Percentiles rank a stretch among this genome's conserved stretches.
These are phyloP conservation scores for Pachysandra terminalis DNA, from an alignment of 164 flowering plant species.

Conservation along the genomic window DNA sequence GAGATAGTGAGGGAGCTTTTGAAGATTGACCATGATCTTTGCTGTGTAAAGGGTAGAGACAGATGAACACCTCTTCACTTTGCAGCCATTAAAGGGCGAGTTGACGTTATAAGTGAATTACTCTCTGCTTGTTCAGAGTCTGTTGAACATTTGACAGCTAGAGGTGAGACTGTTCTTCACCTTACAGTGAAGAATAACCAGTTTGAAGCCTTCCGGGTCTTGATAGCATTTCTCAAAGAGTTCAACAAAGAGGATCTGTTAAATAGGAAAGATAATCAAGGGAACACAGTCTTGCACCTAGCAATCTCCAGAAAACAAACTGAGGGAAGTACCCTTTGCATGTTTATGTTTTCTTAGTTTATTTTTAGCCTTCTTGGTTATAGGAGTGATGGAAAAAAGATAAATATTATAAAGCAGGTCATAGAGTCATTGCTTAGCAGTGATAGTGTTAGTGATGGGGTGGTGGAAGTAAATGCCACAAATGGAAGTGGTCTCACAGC, in stretches of 20 bases:
- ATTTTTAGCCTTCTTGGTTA: too few relatives aligned
- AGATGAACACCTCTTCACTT: constrained; percentile 31
- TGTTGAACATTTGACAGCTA: constrained; percentile 22
- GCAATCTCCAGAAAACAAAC: constrained; percentile 30
- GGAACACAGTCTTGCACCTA: constrained; percentile 38
- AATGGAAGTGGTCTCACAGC: constrained; percentile 35
- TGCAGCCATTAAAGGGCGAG: constrained; percentile 34
- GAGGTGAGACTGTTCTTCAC: constrained; percentile 37
- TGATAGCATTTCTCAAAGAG: constrained; percentile 22
- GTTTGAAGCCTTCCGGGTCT: constrained; percentile 19
- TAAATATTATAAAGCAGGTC: constrained; percentile 15
- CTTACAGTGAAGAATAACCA: constrained; percentile 36
- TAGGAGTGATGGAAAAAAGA: too few relatives aligned
- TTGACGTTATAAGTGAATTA: constrained; percentile 23
- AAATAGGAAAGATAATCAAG: constrained; percentile 29
- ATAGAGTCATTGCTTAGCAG: constrained; percentile 19
- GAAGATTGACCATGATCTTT: constrained; percentile 11
- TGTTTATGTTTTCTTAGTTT: background rate
- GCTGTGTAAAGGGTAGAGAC: constrained; percentile 25
- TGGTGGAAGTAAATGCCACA: constrained; percentile 23
- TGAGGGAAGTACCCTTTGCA: constrained; percentile 21
- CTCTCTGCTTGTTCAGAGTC: constrained; percentile 17
- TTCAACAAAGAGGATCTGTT: constrained; percentile 15
- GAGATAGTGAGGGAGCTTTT: constrained; percentile 29
- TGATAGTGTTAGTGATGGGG: background rate